These are phyloP conservation scores for Fusarium euwallaceae DNA, from an alignment of 2,329 filamentous ascomycete genomes.

Conservation along the genomic window DNA sequence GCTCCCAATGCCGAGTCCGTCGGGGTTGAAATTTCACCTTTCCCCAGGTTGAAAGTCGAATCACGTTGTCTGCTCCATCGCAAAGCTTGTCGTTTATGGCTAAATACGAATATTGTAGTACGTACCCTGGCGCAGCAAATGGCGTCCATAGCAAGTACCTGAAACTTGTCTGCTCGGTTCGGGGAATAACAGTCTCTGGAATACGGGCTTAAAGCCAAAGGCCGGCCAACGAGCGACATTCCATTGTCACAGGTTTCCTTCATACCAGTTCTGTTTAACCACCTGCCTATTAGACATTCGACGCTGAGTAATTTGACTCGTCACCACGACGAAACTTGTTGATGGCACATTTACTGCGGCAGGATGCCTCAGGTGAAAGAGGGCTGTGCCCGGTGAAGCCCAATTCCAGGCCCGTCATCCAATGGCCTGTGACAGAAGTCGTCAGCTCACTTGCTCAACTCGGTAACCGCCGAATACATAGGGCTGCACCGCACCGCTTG, in stretches of 20 bases:
- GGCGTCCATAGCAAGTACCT: background rate
- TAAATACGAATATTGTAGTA: background rate
- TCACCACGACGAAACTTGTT: background rate
- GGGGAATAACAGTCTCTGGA: background rate
- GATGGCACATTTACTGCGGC: background rate
- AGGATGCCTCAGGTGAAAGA: background rate
- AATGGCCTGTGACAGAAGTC: background rate
- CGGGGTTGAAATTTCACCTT: background rate
- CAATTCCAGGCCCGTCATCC: background rate
- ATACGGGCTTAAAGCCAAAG: background rate
- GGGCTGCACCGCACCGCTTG: background rate
- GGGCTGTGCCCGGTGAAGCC: background rate
- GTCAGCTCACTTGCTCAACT: conserved; percentile 1
- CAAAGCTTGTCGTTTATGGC: background rate
- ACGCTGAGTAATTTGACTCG: background rate
- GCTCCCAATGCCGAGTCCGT: background rate
- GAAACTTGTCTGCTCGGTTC: background rate
- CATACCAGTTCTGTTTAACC: background rate
- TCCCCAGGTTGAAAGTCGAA: background rate
- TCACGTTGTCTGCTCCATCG: background rate
- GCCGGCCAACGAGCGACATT: background rate
- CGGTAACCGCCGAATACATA: background rate
- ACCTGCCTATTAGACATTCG: background rate
- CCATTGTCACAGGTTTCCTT: background rate
- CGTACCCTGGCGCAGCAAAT: background rate